Conservation (phyloP, 495 filamentous ascomycete species). For the Neurospora sp. region DNA sequence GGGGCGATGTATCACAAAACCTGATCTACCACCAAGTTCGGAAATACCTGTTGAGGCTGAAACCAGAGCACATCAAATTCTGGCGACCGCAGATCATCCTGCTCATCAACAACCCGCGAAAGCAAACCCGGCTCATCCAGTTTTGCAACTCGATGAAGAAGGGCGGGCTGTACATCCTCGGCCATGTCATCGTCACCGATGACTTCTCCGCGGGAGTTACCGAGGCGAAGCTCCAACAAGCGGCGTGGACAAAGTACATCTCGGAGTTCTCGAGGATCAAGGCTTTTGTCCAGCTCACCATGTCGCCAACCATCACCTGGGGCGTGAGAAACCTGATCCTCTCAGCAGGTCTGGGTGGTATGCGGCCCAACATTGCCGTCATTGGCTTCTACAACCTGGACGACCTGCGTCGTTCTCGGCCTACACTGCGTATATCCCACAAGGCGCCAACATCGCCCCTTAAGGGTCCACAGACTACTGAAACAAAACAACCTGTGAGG, state of each 20-base stretch:
- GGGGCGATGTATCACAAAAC: constrained; percentile 85
- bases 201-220: constrained; percentile 70
- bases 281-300: constrained; percentile 77
- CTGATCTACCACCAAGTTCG: constrained; percentile 88
- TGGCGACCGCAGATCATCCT: constrained; percentile 82
- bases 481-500: constrained; percentile 15
- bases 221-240: constrained; percentile 73
- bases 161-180: constrained; percentile 73
- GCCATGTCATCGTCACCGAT: constrained; percentile 76
- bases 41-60: constrained; percentile 74
- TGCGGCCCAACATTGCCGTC: constrained; percentile 82
- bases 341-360: constrained; percentile 76
- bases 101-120: constrained; percentile 71
- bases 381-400: constrained; percentile 66
- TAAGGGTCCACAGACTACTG: constrained; percentile 16
- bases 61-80: constrained; percentile 85
- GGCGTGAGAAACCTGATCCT: constrained; percentile 74
- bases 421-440: constrained; percentile 6
- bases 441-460: constrained; percentile 8
- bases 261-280: constrained; percentile 76
- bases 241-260: constrained; percentile 75
- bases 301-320: constrained; percentile 78
- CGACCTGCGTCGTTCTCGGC: constrained; percentile 48
- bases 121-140: constrained; percentile 70
- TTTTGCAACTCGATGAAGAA: constrained; percentile 92